Conservation (phyloP, 805 yeast genomes). For the Blastobotrys americana region DNA sequence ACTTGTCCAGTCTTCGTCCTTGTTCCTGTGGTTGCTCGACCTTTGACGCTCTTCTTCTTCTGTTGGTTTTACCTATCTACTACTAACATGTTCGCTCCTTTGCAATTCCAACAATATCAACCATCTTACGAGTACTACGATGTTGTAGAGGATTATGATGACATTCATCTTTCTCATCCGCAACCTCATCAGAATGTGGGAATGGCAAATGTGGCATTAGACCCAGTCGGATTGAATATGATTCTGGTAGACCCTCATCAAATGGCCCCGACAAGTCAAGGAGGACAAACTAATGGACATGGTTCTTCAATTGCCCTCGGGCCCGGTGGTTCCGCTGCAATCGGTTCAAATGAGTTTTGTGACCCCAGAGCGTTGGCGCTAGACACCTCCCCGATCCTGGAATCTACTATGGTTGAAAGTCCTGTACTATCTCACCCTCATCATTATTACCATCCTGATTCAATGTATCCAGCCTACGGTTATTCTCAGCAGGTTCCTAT, state of each 20-base stretch:
- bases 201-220: neutral
- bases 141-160: neutral
- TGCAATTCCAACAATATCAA: neutral
- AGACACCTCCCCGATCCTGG: neutral
- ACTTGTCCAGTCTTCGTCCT: no score
- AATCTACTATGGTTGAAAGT: neutral
- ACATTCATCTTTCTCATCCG: neutral
- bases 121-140: neutral
- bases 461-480: neutral
- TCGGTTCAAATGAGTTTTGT: slow-evolving; percentile 1
- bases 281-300: no score
- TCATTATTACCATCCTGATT: neutral
- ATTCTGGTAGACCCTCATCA: neutral
- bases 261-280: neutral
- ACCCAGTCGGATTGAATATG: neutral
- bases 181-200: neutral
- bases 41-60: no score
- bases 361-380: slow-evolving; percentile 7
- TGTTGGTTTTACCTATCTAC: neutral
- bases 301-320: no score
- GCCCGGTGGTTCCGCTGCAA: neutral
- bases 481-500: neutral
- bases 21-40: no score
- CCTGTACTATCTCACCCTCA: neutral
- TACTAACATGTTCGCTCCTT: neutral